A percentile compares a stretch with the other conserved stretches of the same genome.
These are phyloP conservation scores for Diaporthe batatas DNA, from an alignment of 2,329 filamentous ascomycete genomes.

Conservation along the genomic window DNA sequence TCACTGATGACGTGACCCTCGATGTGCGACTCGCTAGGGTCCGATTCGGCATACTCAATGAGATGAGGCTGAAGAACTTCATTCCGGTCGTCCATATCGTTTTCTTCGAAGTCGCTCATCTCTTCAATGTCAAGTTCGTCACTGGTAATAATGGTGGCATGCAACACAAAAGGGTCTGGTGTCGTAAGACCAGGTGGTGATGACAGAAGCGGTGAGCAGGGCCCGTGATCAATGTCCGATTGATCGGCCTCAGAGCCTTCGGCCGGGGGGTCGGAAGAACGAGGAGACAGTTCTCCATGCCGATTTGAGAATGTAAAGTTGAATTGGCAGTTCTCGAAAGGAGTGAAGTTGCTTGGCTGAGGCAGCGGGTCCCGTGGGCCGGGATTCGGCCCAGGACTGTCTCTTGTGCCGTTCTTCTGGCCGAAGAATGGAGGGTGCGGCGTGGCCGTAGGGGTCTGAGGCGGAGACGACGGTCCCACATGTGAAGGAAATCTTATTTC, in stretches of 20 bases:
- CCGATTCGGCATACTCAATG: slow-evolving; percentile 60
- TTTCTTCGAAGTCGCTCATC: slow-evolving; percentile 59
- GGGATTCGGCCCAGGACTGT: slow-evolving; percentile 35
- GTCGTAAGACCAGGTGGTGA: slow-evolving; percentile 4
- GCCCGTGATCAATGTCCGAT: slow-evolving; percentile 45
- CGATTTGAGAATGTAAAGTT: slow-evolving; percentile 51
- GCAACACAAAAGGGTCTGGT: neutral
- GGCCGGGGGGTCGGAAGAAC: slow-evolving; percentile 53
- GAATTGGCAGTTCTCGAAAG: slow-evolving; percentile 51
- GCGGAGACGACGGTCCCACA: slow-evolving; percentile 57
- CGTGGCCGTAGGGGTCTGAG: slow-evolving; percentile 56
- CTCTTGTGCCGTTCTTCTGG: slow-evolving; percentile 47
- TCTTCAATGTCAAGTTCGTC: slow-evolving; percentile 59
- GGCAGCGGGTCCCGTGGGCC: slow-evolving; percentile 42
- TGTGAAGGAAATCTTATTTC: slow-evolving; percentile 50
- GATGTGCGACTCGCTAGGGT: slow-evolving; percentile 55
- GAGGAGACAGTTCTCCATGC: slow-evolving; percentile 56
- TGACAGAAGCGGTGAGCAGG: slow-evolving; percentile 45
- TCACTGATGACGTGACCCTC: slow-evolving; percentile 60
- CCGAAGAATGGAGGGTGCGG: slow-evolving; percentile 48
- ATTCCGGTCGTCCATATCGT: slow-evolving; percentile 56
- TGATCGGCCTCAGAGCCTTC: slow-evolving; percentile 46
- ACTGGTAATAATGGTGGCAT: slow-evolving; percentile 43
- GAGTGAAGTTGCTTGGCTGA: slow-evolving; percentile 48
- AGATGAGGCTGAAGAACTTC: slow-evolving; percentile 59